Evolutionary conservation across 345 rosid genomes (phyloP).

Genomic region (Odontarrhena argentea): DNA sequence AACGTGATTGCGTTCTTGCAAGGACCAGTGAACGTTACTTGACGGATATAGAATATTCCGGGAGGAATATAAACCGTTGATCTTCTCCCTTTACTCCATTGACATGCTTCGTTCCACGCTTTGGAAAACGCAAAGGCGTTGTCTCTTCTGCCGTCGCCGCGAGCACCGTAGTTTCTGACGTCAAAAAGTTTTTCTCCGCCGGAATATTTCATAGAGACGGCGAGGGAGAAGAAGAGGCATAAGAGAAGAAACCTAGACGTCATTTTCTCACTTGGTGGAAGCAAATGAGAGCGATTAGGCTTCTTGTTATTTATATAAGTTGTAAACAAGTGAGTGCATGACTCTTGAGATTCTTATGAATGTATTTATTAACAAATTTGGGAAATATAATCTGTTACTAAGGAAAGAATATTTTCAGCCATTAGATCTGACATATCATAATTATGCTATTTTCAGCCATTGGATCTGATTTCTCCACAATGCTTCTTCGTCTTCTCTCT

Average conservation of each 20-base stretch:
- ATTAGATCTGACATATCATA: too few species aligned
- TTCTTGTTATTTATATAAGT: slow-evolving; percentile 22
- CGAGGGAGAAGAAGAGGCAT: slow-evolving; percentile 28
- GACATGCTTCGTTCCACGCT: slow-evolving; percentile 40
- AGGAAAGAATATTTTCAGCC: too few species aligned
- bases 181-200: slow-evolving; percentile 23
- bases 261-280: slow-evolving; percentile 1
- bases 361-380: neutral
- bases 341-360: too few species aligned
- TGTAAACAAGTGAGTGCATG: neutral
- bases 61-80: slow-evolving; percentile 35
- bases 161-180: slow-evolving; percentile 42
- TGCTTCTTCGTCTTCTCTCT: too few species aligned
- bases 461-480: too few species aligned
- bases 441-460: too few species aligned
- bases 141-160: slow-evolving; percentile 24
- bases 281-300: slow-evolving; percentile 30
- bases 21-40: slow-evolving; percentile 35
- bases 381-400: neutral
- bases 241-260: slow-evolving; percentile 26
- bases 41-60: slow-evolving; percentile 39
- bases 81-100: slow-evolving; percentile 15
- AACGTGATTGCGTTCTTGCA: slow-evolving; percentile 26
- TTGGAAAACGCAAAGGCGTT: slow-evolving; percentile 29
- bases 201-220: slow-evolving; percentile 7